Evolutionary conservation across 345 rosid species (phyloP).

Genomic region (Erodium maritimum): DNA sequence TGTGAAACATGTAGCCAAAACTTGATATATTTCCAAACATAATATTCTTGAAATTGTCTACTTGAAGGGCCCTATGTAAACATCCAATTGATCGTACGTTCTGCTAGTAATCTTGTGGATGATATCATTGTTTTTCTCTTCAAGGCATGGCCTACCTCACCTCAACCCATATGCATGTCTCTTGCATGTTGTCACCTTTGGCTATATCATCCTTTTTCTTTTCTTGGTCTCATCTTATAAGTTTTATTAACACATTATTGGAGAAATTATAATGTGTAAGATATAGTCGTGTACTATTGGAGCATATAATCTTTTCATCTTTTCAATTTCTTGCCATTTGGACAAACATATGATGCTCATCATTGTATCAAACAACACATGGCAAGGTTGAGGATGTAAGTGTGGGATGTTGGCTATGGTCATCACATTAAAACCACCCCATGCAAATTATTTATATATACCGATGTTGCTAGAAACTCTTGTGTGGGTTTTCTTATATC

Average conservation of each 20-base stretch:
- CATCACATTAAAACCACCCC: background rate
- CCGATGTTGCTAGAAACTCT: too few relatives aligned
- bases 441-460: too few relatives aligned
- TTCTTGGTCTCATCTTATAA: slow-evolving; percentile 7
- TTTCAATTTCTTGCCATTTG: slow-evolving; percentile 9
- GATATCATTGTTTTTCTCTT: slow-evolving; percentile 17
- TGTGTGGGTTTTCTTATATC: too few relatives aligned
- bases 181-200: slow-evolving; percentile 12
- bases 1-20: too few relatives aligned
- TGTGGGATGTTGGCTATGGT: slow-evolving; percentile 14
- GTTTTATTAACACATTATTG: slow-evolving; percentile 1
- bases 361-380: slow-evolving; percentile 7
- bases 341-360: slow-evolving; percentile 20
- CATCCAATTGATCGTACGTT: too few relatives aligned
- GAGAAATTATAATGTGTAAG: too few relatives aligned
- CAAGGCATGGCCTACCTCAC: slow-evolving; percentile 17
- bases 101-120: background rate
- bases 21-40: slow-evolving; percentile 3
- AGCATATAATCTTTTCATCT: slow-evolving; percentile 1
- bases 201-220: slow-evolving; percentile 8
- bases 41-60: slow-evolving; percentile 16
- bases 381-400: background rate
- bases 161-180: slow-evolving; percentile 14
- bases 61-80: slow-evolving; percentile 7
- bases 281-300: slow-evolving; percentile 1